A percentile compares a stretch with the other conserved stretches of the same genome.
phyloP scores from a whole-genome alignment of 805 yeast genomes.

The Sugiyamaella lignohabitans region DNA sequence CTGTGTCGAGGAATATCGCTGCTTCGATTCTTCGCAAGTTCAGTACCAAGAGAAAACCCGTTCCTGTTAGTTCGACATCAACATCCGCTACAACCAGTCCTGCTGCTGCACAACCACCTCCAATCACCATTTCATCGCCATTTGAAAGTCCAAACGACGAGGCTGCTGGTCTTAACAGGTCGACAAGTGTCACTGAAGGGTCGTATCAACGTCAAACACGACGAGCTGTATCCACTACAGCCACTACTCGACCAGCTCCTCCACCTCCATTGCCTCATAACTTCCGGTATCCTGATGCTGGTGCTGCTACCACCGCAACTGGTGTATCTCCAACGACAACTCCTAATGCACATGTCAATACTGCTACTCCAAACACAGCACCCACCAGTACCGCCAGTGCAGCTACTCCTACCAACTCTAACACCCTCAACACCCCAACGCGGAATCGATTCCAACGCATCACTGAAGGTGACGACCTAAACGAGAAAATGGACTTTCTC shows the following conservation, averaged over 20 bases:
- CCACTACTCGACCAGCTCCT: slow-evolving; percentile 6
- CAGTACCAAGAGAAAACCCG: slow-evolving; percentile 16
- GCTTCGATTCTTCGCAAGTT: slow-evolving; percentile 21
- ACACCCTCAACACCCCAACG: not conserved
- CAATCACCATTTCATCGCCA: slow-evolving; percentile 3
- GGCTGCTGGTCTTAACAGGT: slow-evolving; percentile 8
- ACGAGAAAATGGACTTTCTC: slow-evolving; percentile 1
- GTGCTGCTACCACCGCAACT: not conserved
- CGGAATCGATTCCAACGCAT: not conserved
- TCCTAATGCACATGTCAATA: not conserved
- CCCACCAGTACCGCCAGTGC: not conserved
- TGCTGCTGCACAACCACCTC: not conserved
- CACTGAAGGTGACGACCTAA: not conserved
- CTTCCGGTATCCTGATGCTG: slow-evolving; percentile 15
- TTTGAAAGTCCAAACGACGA: not conserved
- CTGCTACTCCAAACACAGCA: slow-evolving; percentile 17
- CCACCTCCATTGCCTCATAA: slow-evolving; percentile 15
- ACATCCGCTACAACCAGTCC: not conserved
- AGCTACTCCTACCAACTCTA: not conserved
- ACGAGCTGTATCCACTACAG: slow-evolving; percentile 20
- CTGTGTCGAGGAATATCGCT: slow-evolving; percentile 13
- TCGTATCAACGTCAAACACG: slow-evolving; percentile 12
- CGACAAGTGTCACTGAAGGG: slow-evolving; percentile 19
- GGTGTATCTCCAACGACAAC: not conserved
- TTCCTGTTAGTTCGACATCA: not conserved